Conservation (phyloP, 345 rosid species). For the Noccaea caerulescens region DNA sequence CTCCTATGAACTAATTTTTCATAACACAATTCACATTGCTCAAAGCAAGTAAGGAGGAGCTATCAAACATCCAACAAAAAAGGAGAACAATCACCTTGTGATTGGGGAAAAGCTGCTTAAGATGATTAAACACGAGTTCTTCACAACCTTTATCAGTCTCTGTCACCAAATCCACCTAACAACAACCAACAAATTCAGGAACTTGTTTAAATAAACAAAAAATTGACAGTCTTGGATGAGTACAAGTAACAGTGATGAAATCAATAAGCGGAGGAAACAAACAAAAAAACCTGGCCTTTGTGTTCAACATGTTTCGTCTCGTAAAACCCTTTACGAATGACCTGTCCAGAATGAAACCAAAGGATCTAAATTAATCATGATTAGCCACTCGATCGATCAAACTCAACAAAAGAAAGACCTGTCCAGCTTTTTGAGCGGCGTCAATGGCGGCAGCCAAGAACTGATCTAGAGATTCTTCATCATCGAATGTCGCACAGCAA, state of each 20-base stretch:
- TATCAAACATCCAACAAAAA: constrained; percentile 8
- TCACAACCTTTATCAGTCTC: constrained; percentile 98
- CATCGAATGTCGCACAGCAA: constrained; percentile 15
- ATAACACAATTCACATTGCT: neutral
- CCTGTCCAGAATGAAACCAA: constrained; percentile 44
- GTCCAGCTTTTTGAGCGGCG: constrained; percentile 88
- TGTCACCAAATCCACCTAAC: constrained; percentile 97
- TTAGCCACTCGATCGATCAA: neutral
- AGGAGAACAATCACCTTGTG: constrained; percentile 62
- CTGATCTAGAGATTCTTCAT: constrained; percentile 57
- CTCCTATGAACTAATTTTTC: constrained; percentile 77
- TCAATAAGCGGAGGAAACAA: neutral
- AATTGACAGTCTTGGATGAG: neutral
- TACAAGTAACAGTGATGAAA: neutral
- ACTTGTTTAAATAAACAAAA: neutral
- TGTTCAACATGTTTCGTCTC: constrained; percentile 90
- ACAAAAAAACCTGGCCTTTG: constrained; percentile 71
- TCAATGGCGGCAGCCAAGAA: constrained; percentile 76
- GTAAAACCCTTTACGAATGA: constrained; percentile 80
- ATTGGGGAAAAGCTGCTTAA: constrained; percentile 62
- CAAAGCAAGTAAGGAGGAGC: constrained; percentile 10
- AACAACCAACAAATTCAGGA: constrained; percentile 24
- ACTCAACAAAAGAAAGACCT: constrained; percentile 47
- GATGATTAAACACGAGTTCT: constrained; percentile 81
- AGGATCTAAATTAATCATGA: constrained; percentile 4